Evolutionary conservation across 2,329 filamentous ascomycete species (phyloP).

Genomic region (Cladosporium colombiae): DNA sequence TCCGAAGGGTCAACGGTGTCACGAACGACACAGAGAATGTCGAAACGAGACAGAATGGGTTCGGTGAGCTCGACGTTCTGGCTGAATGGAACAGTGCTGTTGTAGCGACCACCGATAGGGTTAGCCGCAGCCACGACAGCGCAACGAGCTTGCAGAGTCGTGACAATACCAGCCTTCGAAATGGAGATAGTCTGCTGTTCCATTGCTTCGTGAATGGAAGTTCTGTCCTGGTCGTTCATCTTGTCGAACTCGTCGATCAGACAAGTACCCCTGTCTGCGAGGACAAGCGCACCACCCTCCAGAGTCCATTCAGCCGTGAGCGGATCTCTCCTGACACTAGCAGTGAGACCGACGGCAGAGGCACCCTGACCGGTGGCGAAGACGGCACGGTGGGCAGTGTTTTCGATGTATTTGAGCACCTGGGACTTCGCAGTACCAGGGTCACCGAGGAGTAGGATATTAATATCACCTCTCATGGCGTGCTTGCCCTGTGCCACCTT

Average conservation of each 20-base stretch:
- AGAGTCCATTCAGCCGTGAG: slow-evolving; percentile 96
- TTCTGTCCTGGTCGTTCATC: slow-evolving; percentile 99
- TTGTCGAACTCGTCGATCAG: slow-evolving; percentile 99
- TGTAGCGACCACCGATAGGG: slow-evolving; percentile 93
- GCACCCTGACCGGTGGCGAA: slow-evolving; percentile 98
- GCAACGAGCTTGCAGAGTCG: slow-evolving; percentile 91
- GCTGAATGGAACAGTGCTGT: slow-evolving; percentile 92
- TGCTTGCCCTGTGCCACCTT: slow-evolving; percentile 89
- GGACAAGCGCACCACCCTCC: slow-evolving; percentile 90
- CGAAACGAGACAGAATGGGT: slow-evolving; percentile 95
- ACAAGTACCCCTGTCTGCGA: slow-evolving; percentile 92
- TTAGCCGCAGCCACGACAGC: slow-evolving; percentile 96
- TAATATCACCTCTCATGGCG: slow-evolving; percentile 94
- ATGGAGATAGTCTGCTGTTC: slow-evolving; percentile 99
- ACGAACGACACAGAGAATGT: slow-evolving; percentile 92
- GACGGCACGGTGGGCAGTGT: slow-evolving; percentile 93
- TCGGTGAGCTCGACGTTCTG: slow-evolving; percentile 97
- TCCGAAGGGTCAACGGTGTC: slow-evolving; percentile 91
- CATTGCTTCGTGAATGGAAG: slow-evolving; percentile 99
- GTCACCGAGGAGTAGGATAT: slow-evolving; percentile 92
- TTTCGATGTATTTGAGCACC: slow-evolving; percentile 95
- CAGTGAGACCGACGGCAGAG: slow-evolving; percentile 94
- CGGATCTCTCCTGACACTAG: slow-evolving; percentile 91
- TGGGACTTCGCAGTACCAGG: slow-evolving; percentile 98
- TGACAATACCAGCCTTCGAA: slow-evolving; percentile 97